Conservation (phyloP, 1,139 yeast species). For the Geotrichum carabidarum region DNA sequence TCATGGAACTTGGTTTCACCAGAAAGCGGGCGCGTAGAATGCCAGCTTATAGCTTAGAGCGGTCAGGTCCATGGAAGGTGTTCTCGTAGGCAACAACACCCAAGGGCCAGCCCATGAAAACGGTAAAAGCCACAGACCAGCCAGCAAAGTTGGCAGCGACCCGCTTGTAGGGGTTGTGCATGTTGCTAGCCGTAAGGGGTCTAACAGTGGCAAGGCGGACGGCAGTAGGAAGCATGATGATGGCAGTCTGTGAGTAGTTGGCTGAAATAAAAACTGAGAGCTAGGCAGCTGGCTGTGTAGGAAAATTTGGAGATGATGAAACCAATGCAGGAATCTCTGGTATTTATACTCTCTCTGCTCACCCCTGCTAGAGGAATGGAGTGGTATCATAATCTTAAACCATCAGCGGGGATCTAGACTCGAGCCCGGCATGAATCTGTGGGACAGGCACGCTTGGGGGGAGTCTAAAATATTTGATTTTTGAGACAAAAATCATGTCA, state of each 20-base stretch:
- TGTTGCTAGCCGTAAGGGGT: neutral
- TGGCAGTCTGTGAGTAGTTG: neutral
- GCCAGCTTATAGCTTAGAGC: no score
- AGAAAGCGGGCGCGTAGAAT: no score
- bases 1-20: no score
- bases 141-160: constrained; percentile 13
- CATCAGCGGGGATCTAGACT: no score
- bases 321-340: neutral
- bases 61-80: neutral
- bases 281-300: neutral
- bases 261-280: neutral
- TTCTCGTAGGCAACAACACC: neutral
- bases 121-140: constrained; percentile 7
- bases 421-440: no score
- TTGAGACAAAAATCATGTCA: no score
- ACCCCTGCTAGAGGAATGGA: no score
- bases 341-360: neutral
- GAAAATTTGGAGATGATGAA: neutral
- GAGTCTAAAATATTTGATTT: no score
- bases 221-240: constrained; percentile 11
- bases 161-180: constrained; percentile 1
- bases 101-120: constrained; percentile 17
- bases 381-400: no score
- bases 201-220: constrained; percentile 5
- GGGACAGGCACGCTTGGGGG: no score